A percentile compares a stretch with the other conserved stretches of the same genome.
phyloP scores from a whole-genome alignment of 2,329 filamentous ascomycete genomes.

The Aspergillus latus region DNA sequence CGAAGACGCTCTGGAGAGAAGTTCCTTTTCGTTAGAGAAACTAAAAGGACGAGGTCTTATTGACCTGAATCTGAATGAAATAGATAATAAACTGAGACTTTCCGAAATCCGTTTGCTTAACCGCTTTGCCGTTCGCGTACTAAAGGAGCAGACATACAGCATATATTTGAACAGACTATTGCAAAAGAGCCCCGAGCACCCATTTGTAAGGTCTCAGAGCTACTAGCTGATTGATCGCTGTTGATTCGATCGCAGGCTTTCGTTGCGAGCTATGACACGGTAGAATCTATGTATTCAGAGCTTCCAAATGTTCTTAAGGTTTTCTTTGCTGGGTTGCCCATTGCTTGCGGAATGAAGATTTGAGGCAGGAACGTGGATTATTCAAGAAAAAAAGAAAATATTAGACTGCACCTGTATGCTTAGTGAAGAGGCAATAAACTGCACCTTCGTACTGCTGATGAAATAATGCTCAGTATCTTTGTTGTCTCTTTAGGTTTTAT shows the following conservation, averaged over 20 bases:
- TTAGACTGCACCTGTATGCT: too few species aligned
- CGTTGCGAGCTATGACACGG: slow-evolving; percentile 29
- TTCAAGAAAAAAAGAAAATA: too few species aligned
- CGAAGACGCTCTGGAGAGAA: slow-evolving; percentile 51
- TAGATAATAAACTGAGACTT: slow-evolving; percentile 59
- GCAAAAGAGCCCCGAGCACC: slow-evolving; percentile 49
- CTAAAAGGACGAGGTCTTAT: slow-evolving; percentile 65
- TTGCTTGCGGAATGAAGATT: too few species aligned
- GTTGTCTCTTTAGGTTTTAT: neutral
- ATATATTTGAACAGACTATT: slow-evolving; percentile 62
- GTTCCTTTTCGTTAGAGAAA: slow-evolving; percentile 67
- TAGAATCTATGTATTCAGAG: too few species aligned
- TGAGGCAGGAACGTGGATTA: too few species aligned
- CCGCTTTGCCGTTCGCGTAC: slow-evolving; percentile 64
- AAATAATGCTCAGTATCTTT: slow-evolving; percentile 47
- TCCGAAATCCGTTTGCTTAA: slow-evolving; percentile 70
- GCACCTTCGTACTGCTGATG: slow-evolving; percentile 47
- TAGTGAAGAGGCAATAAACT: too few species aligned
- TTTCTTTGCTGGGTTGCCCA: too few species aligned
- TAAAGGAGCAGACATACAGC: slow-evolving; percentile 60
- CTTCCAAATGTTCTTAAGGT: too few species aligned
- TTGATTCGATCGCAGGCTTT: slow-evolving; percentile 16
- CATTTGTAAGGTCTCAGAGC: slow-evolving; percentile 14
- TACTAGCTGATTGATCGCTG: neutral
- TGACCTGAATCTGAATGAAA: slow-evolving; percentile 56